phyloP scores from a whole-genome alignment of 305 asterid genomes.

The Fraxinus dipetala region DNA sequence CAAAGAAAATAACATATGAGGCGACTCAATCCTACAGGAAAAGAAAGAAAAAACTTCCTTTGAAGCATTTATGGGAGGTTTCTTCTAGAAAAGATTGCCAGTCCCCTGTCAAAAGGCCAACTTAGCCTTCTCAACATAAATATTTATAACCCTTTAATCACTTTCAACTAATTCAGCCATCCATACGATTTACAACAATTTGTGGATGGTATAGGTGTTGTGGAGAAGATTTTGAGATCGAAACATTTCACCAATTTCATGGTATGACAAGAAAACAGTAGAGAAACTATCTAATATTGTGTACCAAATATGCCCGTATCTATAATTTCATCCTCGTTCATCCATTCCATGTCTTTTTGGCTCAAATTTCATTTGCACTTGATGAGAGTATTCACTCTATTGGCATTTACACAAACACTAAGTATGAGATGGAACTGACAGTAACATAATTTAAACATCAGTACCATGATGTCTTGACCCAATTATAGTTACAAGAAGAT shows the following conservation, averaged over 20 bases:
- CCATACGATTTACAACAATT: conserved; percentile 61
- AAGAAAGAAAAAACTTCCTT: conserved; percentile 59
- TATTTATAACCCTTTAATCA: conserved; percentile 69
- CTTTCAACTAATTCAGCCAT: conserved; percentile 92
- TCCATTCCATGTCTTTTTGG: not conserved
- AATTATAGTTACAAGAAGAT: not conserved
- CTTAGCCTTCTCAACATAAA: conserved; percentile 56
- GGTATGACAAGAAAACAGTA: conserved; percentile 37
- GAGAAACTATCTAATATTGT: conserved; percentile 27
- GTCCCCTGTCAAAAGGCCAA: conserved; percentile 63
- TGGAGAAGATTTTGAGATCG: conserved; percentile 60
- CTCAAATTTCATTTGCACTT: not conserved
- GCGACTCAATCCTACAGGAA: conserved; percentile 51
- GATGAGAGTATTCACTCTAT: not conserved
- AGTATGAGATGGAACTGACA: not conserved
- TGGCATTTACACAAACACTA: not conserved
- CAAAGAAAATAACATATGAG: conserved; percentile 59
- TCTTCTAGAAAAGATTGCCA: conserved; percentile 78
- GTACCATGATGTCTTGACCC: not conserved
- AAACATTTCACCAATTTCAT: conserved; percentile 52
- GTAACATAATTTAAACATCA: not conserved
- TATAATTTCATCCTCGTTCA: not conserved
- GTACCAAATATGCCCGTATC: not conserved
- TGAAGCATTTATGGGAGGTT: conserved; percentile 82
- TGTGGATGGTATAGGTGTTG: conserved; percentile 63